phyloP scores from a whole-genome alignment of 2,329 filamentous ascomycete genomes.

The Leptodontidium sp. region DNA sequence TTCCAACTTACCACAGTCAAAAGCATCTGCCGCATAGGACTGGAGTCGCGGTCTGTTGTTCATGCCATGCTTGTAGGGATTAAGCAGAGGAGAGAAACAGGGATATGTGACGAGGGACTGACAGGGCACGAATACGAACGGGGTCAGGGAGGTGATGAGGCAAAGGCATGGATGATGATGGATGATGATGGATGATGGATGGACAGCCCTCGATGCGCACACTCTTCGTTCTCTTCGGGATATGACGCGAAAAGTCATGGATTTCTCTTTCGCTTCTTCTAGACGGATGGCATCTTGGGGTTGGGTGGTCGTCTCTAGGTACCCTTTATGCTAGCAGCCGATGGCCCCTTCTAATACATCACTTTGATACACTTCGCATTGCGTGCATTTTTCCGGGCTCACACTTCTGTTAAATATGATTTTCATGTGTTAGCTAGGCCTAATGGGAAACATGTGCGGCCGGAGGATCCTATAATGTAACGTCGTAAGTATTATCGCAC shows the following conservation, averaged over 20 bases:
- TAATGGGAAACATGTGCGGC: not conserved
- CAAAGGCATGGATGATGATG: constrained; percentile 1
- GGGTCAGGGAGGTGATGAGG: constrained; percentile 2
- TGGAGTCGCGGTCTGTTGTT: constrained; percentile 24
- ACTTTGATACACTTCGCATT: constrained; percentile 27
- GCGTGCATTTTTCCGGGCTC: not conserved
- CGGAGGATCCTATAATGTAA: too few species aligned
- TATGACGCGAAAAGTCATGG: constrained; percentile 26
- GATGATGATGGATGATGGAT: constrained; percentile 7
- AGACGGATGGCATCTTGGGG: constrained; percentile 26
- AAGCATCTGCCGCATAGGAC: constrained; percentile 28
- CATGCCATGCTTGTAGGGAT: constrained; percentile 19
- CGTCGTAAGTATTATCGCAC: too few species aligned
- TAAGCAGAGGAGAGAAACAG: not conserved
- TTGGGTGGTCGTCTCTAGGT: constrained; percentile 22
- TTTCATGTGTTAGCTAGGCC: too few species aligned
- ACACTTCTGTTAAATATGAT: too few species aligned
- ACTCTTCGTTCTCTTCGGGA: not conserved
- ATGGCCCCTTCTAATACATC: constrained; percentile 39
- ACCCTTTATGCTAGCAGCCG: constrained; percentile 35
- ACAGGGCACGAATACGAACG: not conserved
- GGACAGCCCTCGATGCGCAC: constrained; percentile 1
- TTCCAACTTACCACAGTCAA: constrained; percentile 17
- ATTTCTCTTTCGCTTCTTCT: constrained; percentile 28
- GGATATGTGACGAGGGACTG: not conserved